These are phyloP conservation scores for Trichomonas tenax DNA, from an alignment of 208 protist genomes.

Conservation along the genomic window DNA sequence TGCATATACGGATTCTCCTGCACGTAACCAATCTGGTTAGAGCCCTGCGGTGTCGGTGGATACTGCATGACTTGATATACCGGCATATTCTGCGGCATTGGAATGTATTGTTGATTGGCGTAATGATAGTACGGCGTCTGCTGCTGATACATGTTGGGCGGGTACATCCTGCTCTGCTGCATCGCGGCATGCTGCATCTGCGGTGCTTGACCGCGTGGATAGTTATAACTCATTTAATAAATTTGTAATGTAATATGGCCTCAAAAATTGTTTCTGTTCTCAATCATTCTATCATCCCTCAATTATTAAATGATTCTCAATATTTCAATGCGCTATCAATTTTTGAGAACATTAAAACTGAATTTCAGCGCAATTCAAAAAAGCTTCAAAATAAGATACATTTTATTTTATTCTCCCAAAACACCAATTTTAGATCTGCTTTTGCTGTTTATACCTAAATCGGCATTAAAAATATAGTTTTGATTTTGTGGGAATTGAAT, in stretches of 20 bases:
- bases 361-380: neutral
- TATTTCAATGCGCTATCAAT: too few species aligned
- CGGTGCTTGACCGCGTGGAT: neutral
- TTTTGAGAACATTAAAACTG: neutral
- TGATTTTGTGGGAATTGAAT: neutral
- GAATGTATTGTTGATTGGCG: neutral
- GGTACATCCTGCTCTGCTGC: neutral
- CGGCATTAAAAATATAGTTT: too few species aligned
- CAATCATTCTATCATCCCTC: neutral
- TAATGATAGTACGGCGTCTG: neutral
- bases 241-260: neutral
- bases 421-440: too few species aligned
- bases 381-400: neutral
- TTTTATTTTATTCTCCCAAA: too few species aligned
- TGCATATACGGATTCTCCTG: neutral
- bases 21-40: neutral
- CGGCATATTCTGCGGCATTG: neutral
- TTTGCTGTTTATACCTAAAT: too few species aligned
- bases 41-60: neutral
- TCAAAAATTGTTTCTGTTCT: neutral
- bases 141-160: neutral
- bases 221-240: neutral
- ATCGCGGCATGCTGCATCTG: neutral
- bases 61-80: neutral
- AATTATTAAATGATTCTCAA: neutral